Evolutionary conservation across 139 green algal species (phyloP).

Genomic region (Chlorella ohadii): DNA sequence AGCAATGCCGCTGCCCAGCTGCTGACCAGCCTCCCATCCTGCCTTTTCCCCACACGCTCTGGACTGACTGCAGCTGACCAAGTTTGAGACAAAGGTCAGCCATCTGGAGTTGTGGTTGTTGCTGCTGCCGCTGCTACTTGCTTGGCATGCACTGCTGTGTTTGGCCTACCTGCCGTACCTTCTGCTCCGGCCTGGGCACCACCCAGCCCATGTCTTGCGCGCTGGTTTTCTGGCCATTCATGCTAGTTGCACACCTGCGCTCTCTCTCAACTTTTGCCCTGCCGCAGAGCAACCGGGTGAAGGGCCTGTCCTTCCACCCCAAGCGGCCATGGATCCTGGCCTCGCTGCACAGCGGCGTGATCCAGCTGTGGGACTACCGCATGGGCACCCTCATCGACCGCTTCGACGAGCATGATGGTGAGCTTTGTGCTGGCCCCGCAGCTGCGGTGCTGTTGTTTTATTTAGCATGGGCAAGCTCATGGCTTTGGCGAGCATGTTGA

Average conservation of each 20-base stretch:
- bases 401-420: slow-evolving; percentile 98
- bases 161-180: too few species aligned
- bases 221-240: background rate
- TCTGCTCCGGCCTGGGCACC: too few species aligned
- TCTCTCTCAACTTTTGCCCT: too few species aligned
- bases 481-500: too few species aligned
- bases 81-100: slow-evolving; percentile 96
- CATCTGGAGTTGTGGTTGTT: background rate
- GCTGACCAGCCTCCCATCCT: background rate
- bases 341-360: slow-evolving; percentile 97
- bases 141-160: too few species aligned
- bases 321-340: slow-evolving; percentile 99
- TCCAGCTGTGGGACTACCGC: slow-evolving; percentile 99
- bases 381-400: slow-evolving; percentile 99
- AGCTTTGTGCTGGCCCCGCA: too few species aligned
- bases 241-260: background rate
- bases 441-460: too few species aligned
- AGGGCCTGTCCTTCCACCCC: slow-evolving; percentile 98
- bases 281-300: slow-evolving; percentile 70
- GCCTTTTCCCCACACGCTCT: background rate
- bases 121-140: background rate
- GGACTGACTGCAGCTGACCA: slow-evolving; percentile 71
- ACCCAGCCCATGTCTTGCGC: too few species aligned
- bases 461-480: too few species aligned
- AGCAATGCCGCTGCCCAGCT: too few species aligned